phyloP scores from a whole-genome alignment of 2,329 filamentous ascomycete species.

The Fusarium secorum region DNA sequence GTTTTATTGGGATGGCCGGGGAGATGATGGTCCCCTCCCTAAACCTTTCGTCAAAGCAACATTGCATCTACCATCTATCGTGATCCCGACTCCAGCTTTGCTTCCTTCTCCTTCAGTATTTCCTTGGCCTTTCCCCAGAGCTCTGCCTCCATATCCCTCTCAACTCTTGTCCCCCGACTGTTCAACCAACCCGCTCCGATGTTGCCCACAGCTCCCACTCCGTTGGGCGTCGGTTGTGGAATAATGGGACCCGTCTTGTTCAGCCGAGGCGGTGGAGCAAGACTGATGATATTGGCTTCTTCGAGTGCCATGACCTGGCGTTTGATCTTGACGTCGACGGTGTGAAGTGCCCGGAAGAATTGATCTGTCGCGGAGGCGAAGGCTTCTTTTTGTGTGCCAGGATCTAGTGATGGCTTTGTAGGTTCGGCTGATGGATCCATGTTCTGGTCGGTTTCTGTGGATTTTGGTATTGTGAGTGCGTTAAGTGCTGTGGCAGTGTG shows the following conservation, averaged over 20 bases:
- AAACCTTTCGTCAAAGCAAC: background rate
- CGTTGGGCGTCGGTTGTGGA: constrained; percentile 61
- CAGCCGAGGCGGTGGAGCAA: constrained; percentile 48
- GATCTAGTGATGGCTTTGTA: constrained; percentile 46
- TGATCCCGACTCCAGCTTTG: constrained; percentile 17
- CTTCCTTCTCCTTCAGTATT: constrained; percentile 48
- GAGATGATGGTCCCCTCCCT: background rate
- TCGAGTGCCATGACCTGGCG: constrained; percentile 75
- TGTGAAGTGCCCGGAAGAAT: constrained; percentile 77
- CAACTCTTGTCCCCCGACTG: constrained; percentile 81
- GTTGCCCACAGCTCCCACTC: constrained; percentile 62
- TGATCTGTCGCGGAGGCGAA: constrained; percentile 68
- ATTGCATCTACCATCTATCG: background rate
- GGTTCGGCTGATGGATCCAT: constrained; percentile 21
- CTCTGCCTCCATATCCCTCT: constrained; percentile 83
- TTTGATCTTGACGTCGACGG: constrained; percentile 76
- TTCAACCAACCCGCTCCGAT: constrained; percentile 92
- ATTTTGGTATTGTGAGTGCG: constrained; percentile 50
- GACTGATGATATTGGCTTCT: constrained; percentile 77
- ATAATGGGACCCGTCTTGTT: constrained; percentile 49
- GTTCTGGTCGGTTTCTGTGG: constrained; percentile 8
- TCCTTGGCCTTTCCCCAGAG: constrained; percentile 65
- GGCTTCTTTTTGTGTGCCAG: constrained; percentile 60
- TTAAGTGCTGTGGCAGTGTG: constrained; percentile 58
- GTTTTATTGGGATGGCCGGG: no score